These are phyloP conservation scores for Immersiporthe knoxdaviesiana DNA, from an alignment of 2,329 filamentous ascomycete genomes.

Conservation along the genomic window DNA sequence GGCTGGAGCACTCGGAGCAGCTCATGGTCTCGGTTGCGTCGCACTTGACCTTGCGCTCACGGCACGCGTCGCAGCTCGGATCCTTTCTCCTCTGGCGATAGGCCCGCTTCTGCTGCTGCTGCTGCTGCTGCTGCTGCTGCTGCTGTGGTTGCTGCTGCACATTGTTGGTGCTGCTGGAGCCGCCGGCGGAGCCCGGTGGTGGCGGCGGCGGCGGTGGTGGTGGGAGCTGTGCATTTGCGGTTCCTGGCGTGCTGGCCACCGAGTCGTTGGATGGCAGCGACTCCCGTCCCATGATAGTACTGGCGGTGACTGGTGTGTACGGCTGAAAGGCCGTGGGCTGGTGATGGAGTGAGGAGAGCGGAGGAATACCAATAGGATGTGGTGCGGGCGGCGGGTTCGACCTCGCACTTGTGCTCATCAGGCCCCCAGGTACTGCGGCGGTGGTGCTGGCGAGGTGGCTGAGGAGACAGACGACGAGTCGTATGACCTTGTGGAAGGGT, in stretches of 20 bases:
- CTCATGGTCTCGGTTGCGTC: slow-evolving; percentile 96
- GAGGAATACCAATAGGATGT: slow-evolving; percentile 58
- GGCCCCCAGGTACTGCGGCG: slow-evolving; percentile 56
- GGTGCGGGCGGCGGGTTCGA: slow-evolving; percentile 52
- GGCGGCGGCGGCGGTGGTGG: too few relatives aligned
- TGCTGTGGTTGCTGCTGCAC: slow-evolving; percentile 62
- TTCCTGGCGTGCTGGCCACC: slow-evolving; percentile 57
- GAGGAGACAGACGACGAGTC: slow-evolving; percentile 67
- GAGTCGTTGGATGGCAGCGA: slow-evolving; percentile 64
- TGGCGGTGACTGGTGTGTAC: slow-evolving; percentile 55
- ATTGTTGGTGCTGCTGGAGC: slow-evolving; percentile 40
- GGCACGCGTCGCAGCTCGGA: slow-evolving; percentile 94
- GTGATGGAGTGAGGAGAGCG: slow-evolving; percentile 50
- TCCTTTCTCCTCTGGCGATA: slow-evolving; percentile 96
- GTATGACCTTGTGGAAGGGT: slow-evolving; percentile 64
- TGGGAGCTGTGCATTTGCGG: slow-evolving; percentile 43
- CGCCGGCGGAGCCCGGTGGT: slow-evolving; percentile 35
- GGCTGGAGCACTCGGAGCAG: slow-evolving; percentile 95
- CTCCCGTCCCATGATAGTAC: slow-evolving; percentile 59
- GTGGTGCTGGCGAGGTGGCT: slow-evolving; percentile 60
- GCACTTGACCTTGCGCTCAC: slow-evolving; percentile 84
- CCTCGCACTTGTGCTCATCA: slow-evolving; percentile 57
- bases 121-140: slow-evolving; percentile 66
- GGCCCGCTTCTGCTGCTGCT: slow-evolving; percentile 84
- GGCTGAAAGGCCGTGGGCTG: slow-evolving; percentile 51